These are phyloP conservation scores for Scytalidium lignicola DNA, from an alignment of 2,329 filamentous ascomycete genomes.

Conservation along the genomic window DNA sequence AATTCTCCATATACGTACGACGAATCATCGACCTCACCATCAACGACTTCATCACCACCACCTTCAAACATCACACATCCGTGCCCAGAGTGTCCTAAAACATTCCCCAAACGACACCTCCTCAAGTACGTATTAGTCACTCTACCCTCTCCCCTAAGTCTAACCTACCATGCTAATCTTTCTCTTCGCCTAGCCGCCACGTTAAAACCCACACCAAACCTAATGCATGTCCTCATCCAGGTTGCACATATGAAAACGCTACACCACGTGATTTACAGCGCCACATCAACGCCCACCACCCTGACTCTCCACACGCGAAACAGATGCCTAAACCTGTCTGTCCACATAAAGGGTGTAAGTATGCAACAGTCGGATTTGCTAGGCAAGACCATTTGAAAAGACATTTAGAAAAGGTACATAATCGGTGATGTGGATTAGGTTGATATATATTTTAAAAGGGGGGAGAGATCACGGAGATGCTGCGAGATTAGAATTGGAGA, in stretches of 20 bases:
- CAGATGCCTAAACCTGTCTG: background rate
- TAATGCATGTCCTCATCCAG: background rate
- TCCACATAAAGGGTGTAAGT: background rate
- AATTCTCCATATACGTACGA: background rate
- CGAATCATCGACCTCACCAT: background rate
- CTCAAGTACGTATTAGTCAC: background rate
- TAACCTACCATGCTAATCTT: too few species aligned
- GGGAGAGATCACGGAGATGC: too few species aligned
- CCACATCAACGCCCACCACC: background rate
- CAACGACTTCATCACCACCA: background rate
- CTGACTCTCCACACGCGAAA: background rate
- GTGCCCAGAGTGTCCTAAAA: background rate
- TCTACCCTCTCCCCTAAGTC: too few species aligned
- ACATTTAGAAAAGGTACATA: background rate
- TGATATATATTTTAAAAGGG: too few species aligned
- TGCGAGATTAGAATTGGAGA: too few species aligned
- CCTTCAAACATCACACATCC: background rate
- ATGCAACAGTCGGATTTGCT: background rate
- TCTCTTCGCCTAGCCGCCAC: background rate
- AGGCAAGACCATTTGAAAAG: background rate
- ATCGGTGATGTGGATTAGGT: background rate
- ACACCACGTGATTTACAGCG: background rate
- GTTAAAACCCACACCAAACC: background rate
- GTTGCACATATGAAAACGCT: background rate
- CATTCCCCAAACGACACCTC: background rate